Evolutionary conservation across 345 rosid species (phyloP), one percentile per base, ranked within the genome.

Genomic region (Draba incana): DNA sequence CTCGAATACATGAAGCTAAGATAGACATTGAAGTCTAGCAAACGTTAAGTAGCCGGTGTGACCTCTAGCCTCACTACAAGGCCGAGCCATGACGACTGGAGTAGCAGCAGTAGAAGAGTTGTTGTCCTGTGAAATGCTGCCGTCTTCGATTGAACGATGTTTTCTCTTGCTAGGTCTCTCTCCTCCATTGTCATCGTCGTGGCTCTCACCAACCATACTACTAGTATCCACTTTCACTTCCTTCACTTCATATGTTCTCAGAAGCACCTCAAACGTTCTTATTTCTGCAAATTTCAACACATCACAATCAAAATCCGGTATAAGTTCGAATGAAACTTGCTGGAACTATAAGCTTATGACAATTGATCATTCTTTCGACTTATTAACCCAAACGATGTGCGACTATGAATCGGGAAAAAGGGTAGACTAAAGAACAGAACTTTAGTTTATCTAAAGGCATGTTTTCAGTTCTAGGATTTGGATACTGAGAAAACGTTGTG

Each of bases 31-130:
- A 25, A 87, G 92, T 75, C 99, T 85, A 45, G 96, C 95, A 52
- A 94, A 91, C 58, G 98, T 94, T 78, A 94, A 77, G 73, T 87
- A 94, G 27, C 99, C 99, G 2, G 97, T 94, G 77, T 94, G 99
- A 57, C 99, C 98, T 84, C 86, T 84, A 16, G 96, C 77, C 44
- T 94, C 97, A 6, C 84, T 67, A 53, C 81, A 84, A 59, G 99
- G 99, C 68, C 82, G 82, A 57, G 92, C 98, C 90, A 87, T 76
- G 59, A 89, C 69, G 6, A 63, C 47, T 35, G 83, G 57, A 72
- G 75, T 63, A 71, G 70, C 44, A 33, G 63, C 44, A 33, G 63
- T 41, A 68, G 71, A 71, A 75, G 69, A 46, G 12, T 75, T 43
- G n/a, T 75, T 46, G 13, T 54, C 68, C 5, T 75, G 73, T 54